Conservation (phyloP, 805 yeast species). For the Teunomyces stri region DNA sequence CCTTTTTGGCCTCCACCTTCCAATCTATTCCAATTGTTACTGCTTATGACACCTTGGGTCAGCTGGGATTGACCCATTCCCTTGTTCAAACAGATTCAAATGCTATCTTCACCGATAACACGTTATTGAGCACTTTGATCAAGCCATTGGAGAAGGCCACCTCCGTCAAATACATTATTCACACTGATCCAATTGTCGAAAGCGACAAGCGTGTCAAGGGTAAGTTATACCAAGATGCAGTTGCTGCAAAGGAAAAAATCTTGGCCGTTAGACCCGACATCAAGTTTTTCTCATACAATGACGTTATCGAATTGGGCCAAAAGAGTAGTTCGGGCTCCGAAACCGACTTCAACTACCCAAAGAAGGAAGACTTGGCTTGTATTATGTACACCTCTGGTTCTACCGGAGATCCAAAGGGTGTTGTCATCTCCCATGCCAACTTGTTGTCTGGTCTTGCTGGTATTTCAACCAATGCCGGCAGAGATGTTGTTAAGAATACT, state of each 20-base stretch:
- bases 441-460: slow-evolving; percentile 88
- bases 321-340: slow-evolving; percentile 2
- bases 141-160: slow-evolving; percentile 68
- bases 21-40: slow-evolving; percentile 88
- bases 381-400: slow-evolving; percentile 89
- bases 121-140: slow-evolving; percentile 61
- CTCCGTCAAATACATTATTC: slow-evolving; percentile 65
- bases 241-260: slow-evolving; percentile 57
- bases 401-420: slow-evolving; percentile 85
- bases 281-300: slow-evolving; percentile 60
- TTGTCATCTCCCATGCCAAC: slow-evolving; percentile 61
- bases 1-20: slow-evolving; percentile 72
- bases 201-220: slow-evolving; percentile 66
- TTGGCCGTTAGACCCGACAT: slow-evolving; percentile 73
- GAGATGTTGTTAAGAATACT: slow-evolving; percentile 44
- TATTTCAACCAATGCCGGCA: slow-evolving; percentile 59
- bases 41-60: slow-evolving; percentile 94
- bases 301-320: slow-evolving; percentile 61
- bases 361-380: slow-evolving; percentile 61
- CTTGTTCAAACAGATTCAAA: slow-evolving; percentile 75
- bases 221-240: slow-evolving; percentile 55
- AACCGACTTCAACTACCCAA: slow-evolving; percentile 24
- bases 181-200: slow-evolving; percentile 59
- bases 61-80: slow-evolving; percentile 82
- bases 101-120: slow-evolving; percentile 83